phyloP scores from a whole-genome alignment of 371 early-diverging fungal species.

The Apophysomyces variabilis region DNA sequence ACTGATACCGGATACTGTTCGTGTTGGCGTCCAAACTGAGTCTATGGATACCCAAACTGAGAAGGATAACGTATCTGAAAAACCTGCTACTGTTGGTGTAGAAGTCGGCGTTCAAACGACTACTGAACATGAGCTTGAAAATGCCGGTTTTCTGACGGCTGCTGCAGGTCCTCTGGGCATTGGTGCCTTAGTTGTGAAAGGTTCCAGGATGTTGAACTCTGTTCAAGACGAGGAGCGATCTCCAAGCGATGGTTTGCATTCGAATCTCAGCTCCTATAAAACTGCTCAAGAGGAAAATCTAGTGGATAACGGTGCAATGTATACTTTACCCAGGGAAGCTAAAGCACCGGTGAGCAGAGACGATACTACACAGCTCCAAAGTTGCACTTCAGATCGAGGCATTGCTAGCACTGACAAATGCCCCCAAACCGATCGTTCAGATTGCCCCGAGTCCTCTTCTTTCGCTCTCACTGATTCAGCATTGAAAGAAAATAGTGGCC shows the following conservation, averaged over 20 bases:
- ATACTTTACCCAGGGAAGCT: background rate
- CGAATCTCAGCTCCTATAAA: background rate
- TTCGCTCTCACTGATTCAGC: too few species aligned
- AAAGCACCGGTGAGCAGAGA: background rate
- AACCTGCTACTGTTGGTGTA: background rate
- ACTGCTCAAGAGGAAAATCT: background rate
- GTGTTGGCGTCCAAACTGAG: background rate
- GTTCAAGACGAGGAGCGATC: background rate
- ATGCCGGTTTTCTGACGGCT: constrained; percentile 11
- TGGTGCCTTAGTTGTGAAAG: constrained; percentile 19
- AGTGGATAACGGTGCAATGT: background rate
- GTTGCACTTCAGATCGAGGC: background rate
- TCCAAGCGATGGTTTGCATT: background rate
- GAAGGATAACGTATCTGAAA: background rate
- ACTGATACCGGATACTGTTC: background rate
- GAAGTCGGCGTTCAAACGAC: constrained; percentile 1
- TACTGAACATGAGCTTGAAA: background rate
- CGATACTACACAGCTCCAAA: background rate
- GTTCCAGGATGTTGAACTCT: background rate
- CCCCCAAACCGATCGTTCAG: too few species aligned
- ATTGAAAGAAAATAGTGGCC: too few species aligned
- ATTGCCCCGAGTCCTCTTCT: too few species aligned
- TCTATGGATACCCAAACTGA: background rate
- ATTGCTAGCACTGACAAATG: too few species aligned
- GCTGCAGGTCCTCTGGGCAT: constrained; percentile 20